Percentiles rank a stretch among this genome's conserved stretches.
Conservation (phyloP, 257 asterid species). For the Solanum pinnatisectum region DNA sequence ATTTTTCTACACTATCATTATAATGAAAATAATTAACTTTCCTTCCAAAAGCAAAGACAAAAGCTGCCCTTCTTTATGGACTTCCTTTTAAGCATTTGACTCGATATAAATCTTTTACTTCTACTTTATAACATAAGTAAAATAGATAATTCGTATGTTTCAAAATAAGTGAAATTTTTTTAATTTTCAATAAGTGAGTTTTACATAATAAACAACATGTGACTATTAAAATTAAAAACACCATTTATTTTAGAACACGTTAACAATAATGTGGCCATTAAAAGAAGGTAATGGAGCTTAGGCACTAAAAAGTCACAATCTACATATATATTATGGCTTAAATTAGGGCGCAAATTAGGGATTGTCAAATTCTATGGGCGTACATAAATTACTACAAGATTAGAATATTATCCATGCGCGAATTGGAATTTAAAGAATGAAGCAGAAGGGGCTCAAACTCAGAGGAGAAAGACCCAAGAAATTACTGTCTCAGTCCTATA, state of each 20-base stretch:
- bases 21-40: neutral
- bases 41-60: neutral
- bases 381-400: neutral
- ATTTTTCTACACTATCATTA: neutral
- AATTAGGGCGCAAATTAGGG: neutral
- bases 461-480: neutral
- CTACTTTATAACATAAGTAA: neutral
- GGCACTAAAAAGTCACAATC: neutral
- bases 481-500: neutral
- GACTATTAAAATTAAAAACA: neutral
- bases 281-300: neutral
- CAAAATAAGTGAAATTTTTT: neutral
- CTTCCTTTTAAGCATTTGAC: neutral
- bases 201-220: neutral
- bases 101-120: neutral
- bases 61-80: neutral
- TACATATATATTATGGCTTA: neutral
- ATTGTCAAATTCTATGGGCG: neutral
- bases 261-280: neutral
- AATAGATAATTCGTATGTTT: accelerated
- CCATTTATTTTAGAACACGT: no score
- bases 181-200: no score
- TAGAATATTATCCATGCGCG: neutral
- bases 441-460: neutral
- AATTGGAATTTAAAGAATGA: neutral